Evolutionary conservation across 371 early-diverging fungal species (phyloP).

Genomic region (Funneliformis caledonium): DNA sequence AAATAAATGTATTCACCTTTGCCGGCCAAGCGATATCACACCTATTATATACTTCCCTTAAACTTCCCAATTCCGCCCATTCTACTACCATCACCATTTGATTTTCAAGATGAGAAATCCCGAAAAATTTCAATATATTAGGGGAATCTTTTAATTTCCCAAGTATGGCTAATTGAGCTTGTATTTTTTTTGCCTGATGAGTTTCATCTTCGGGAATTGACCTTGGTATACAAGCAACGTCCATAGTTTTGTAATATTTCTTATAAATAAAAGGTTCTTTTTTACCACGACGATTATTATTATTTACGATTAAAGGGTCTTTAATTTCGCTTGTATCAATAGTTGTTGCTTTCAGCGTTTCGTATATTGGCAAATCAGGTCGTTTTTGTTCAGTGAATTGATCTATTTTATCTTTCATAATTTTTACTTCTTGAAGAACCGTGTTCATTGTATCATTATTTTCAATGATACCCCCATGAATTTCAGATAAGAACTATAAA

Average conservation of each 20-base stretch:
- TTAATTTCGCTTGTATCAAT: background rate
- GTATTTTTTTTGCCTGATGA: background rate
- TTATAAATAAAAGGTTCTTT: conserved; percentile 20
- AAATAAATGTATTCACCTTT: background rate
- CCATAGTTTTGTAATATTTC: background rate
- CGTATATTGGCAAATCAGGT: background rate
- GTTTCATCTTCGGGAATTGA: background rate
- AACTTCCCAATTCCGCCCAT: conserved; percentile 26
- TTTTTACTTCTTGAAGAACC: conserved; percentile 28
- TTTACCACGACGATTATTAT: background rate
- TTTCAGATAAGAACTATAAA: conserved; percentile 9
- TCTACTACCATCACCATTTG: conserved; percentile 2
- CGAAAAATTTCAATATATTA: conserved; percentile 28
- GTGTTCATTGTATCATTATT: conserved; percentile 21
- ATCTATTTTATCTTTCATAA: conserved; percentile 19
- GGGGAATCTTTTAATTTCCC: conserved; percentile 4
- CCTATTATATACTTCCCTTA: conserved; percentile 8
- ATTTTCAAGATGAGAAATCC: conserved; percentile 4
- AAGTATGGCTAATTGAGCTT: conserved; percentile 9
- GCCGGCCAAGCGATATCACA: conserved; percentile 9
- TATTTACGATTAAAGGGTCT: background rate
- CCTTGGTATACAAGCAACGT: conserved; percentile 9
- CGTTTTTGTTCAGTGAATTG: background rate
- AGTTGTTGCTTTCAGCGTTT: background rate
- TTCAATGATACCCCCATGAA: conserved; percentile 19